A percentile compares a stretch with the other conserved stretches of the same genome.
Conservation (phyloP, 2,329 filamentous ascomycete species). For the Raffaelea ambrosiae region DNA sequence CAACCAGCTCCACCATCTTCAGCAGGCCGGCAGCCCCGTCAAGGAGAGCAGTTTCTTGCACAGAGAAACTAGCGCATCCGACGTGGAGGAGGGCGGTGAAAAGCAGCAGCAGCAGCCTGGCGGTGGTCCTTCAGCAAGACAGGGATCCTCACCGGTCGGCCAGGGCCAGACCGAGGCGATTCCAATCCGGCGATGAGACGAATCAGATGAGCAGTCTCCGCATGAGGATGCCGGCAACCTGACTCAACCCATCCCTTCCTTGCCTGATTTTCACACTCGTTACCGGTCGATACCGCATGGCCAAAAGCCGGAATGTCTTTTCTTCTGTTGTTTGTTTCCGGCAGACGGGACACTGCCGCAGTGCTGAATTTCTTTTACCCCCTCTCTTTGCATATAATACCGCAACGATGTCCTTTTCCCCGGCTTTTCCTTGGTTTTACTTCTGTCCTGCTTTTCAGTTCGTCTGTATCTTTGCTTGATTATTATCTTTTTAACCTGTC, state of each 20-base stretch:
- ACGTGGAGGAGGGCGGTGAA: constrained; percentile 20
- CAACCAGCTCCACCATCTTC: constrained; percentile 24
- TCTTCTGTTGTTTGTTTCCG: too few species aligned
- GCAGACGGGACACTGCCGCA: too few species aligned
- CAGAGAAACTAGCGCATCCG: constrained; percentile 66
- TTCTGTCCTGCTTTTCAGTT: background rate
- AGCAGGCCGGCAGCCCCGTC: constrained; percentile 67
- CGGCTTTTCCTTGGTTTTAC: background rate
- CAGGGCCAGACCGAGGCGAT: constrained; percentile 37
- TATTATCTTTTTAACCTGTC: background rate
- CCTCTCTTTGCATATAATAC: background rate
- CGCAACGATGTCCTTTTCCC: background rate
- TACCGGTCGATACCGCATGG: too few species aligned
- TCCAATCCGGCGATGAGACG: constrained; percentile 53
- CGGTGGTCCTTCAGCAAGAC: constrained; percentile 8
- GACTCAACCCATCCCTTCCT: too few species aligned
- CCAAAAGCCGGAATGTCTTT: too few species aligned
- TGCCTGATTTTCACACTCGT: too few species aligned
- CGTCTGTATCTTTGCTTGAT: background rate
- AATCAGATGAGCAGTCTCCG: too few species aligned
- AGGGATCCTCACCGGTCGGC: constrained; percentile 4
- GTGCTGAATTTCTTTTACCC: too few species aligned
- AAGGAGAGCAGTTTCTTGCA: constrained; percentile 88
- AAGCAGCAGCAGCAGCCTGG: background rate
- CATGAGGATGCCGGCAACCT: too few species aligned